Evolutionary conservation across 345 rosid genomes (phyloP), one percentile per base, ranked within the genome.

Genomic region (Adansonia digitata): DNA sequence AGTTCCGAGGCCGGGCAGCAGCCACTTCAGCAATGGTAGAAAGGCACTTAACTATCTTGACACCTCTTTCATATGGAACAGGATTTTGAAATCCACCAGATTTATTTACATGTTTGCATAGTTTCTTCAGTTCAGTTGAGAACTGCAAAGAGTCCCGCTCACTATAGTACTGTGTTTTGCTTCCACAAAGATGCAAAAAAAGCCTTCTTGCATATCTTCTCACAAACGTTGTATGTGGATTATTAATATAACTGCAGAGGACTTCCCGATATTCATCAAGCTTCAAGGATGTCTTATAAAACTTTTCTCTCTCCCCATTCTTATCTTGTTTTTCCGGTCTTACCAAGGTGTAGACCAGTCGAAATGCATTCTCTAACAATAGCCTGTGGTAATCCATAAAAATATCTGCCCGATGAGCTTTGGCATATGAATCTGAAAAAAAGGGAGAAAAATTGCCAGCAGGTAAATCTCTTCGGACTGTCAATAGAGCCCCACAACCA

Each of bases 281-380:
- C 86, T 93, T 95, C 90, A 95, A 77, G 20, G 88, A 77, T 9
- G 78, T 75, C 85, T 85, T 91, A 87, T 77, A 82, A 56, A 85
- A 88, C 85, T 78, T 93, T 77, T 93, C 99, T 74, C 88, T 95
- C 65, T 95, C 99, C 77, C 92, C 99, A 71, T 71, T 77, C 89
- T 95, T 93, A 64, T 95, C 99, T 78, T 90, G 99, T 83, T 93
- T 95, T 80, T 93, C 99, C n/a, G 99, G 99, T 79, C 98, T 88
- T 70, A 95, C 94, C 83, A 95, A 83, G 43, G 93, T 89, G 81
- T 95, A 95, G 18, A 91, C 86, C 65, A 95, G 83, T 76, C 99
- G 89, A 73, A 95, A 95, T 85, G 89, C 88, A 89, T 95, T 95
- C 85, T 95, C 99, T 76, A 95, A 82, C 72, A 95, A 79, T 56